These are phyloP conservation scores for Climacium dendroides DNA, from an alignment of 225 moss, liverwort and hornwort species.

Conservation along the genomic window DNA sequence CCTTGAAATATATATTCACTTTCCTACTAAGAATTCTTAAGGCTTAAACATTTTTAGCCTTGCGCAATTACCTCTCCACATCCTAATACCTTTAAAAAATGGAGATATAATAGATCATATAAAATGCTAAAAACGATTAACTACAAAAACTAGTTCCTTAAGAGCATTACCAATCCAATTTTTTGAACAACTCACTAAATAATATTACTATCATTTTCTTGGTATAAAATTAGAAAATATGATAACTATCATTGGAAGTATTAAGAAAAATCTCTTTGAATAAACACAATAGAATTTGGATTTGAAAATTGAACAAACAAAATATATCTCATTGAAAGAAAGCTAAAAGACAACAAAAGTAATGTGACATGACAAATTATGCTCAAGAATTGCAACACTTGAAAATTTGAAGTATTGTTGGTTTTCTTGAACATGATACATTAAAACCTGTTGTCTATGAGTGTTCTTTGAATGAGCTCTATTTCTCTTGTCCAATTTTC, in stretches of 20 bases:
- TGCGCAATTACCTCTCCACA: fast-evolving
- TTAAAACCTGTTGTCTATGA: not conserved
- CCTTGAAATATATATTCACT: not conserved
- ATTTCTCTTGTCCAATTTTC: not conserved
- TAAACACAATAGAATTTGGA: not conserved
- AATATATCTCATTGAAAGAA: too few species aligned
- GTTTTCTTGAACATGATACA: not conserved
- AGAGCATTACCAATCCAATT: not conserved
- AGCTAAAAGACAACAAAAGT: too few species aligned
- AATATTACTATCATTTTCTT: fast-evolving
- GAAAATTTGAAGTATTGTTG: fast-evolving
- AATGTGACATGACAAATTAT: too few species aligned
- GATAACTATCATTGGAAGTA: not conserved
- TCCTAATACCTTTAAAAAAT: not conserved
- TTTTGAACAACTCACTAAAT: not conserved
- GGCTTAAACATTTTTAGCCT: not conserved
- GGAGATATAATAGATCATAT: fast-evolving
- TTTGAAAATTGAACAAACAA: too few species aligned
- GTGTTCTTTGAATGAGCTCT: not conserved
- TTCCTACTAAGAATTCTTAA: not conserved
- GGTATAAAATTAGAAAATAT: not conserved
- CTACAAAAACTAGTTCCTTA: not conserved
- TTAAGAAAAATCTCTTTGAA: not conserved
- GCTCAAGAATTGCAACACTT: too few species aligned
- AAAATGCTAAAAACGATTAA: not conserved